These are phyloP conservation scores for Leccinum longicurvipes DNA, from an alignment of 768 basidiomycete genomes.

Conservation along the genomic window DNA sequence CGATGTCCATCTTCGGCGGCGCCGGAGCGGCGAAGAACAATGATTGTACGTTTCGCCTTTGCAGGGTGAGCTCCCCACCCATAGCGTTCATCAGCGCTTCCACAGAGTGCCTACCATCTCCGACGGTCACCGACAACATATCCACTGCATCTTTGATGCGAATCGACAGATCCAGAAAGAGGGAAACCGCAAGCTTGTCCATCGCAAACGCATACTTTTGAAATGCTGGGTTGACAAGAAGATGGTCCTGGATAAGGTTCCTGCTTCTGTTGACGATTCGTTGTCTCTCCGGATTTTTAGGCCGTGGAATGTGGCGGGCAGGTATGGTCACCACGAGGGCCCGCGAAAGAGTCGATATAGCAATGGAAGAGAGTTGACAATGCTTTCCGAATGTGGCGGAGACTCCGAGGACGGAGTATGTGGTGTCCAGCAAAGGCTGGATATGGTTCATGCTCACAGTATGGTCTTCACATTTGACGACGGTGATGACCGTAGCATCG, in stretches of 20 bases:
- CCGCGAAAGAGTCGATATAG: conserved; percentile 36
- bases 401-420: conserved; percentile 35
- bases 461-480: conserved; percentile 27
- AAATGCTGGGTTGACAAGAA: conserved; percentile 30
- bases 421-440: conserved; percentile 28
- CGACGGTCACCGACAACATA: conserved; percentile 33
- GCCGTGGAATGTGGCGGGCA: conserved; percentile 7
- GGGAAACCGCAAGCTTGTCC: conserved; percentile 41
- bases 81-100: conserved; percentile 35
- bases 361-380: conserved; percentile 35
- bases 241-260: conserved; percentile 26
- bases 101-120: conserved; percentile 29
- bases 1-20: conserved; percentile 16
- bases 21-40: conserved; percentile 28
- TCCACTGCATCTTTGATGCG: conserved; percentile 39
- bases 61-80: conserved; percentile 34
- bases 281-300: neutral
- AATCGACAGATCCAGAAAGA: conserved; percentile 39
- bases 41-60: conserved; percentile 22
- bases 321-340: conserved; percentile 36
- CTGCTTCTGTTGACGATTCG: conserved; percentile 9
- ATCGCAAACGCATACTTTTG: conserved; percentile 43
- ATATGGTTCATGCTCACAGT: conserved; percentile 23
- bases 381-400: conserved; percentile 40
- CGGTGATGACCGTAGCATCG: conserved; percentile 23